phyloP scores from a whole-genome alignment of 345 rosid species.

The Eucalyptus cladocalyx region DNA sequence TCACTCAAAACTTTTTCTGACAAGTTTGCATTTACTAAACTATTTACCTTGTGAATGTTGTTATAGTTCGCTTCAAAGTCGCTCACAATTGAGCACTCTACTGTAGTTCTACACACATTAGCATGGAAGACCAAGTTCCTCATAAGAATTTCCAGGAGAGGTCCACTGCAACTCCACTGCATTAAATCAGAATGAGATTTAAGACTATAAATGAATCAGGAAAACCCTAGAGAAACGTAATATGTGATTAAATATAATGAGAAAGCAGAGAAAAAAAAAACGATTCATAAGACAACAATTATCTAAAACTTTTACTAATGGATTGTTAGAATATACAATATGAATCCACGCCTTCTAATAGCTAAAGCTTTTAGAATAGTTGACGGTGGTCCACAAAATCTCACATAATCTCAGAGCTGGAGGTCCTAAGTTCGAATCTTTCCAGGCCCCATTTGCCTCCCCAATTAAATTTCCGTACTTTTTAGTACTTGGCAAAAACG shows the following conservation, averaged over 20 bases:
- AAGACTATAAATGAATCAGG: neutral
- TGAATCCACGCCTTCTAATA: too few species aligned
- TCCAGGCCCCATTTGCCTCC: too few species aligned
- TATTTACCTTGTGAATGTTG: conserved; percentile 72
- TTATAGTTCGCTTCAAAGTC: conserved; percentile 76
- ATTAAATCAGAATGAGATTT: conserved; percentile 1
- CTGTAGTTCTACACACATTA: conserved; percentile 21
- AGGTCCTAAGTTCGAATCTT: too few species aligned
- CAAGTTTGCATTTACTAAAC: neutral
- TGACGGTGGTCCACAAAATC: too few species aligned
- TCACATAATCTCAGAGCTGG: too few species aligned
- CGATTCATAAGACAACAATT: neutral
- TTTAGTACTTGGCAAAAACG: too few species aligned
- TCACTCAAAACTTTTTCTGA: neutral
- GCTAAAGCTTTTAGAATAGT: too few species aligned
- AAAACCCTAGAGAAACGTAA: neutral
- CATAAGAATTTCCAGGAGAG: conserved; percentile 61
- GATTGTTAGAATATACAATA: too few species aligned
- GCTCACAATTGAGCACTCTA: conserved; percentile 39
- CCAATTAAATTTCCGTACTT: too few species aligned
- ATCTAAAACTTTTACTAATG: neutral
- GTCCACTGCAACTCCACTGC: conserved; percentile 87
- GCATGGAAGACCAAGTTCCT: conserved; percentile 33
- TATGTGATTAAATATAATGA: neutral
- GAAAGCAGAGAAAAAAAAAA: neutral